These are phyloP conservation scores for Amphichorda felina DNA, from an alignment of 2,329 filamentous ascomycete species.

Conservation along the genomic window DNA sequence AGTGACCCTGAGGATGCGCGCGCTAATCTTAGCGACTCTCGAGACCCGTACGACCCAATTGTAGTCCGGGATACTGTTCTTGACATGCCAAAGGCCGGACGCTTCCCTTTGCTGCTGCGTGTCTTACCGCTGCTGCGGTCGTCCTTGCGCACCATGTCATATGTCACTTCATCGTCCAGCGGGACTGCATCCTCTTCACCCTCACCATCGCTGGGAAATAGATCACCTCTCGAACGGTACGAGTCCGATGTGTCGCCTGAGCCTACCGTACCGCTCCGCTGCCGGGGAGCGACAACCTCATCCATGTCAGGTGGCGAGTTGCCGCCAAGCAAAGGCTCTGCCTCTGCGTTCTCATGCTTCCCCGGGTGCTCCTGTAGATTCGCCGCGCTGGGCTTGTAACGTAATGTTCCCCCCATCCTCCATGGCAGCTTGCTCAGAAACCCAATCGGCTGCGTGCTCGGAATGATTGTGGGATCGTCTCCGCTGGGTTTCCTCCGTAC, in stretches of 20 bases:
- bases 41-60: conserved; percentile 30
- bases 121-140: conserved; percentile 49
- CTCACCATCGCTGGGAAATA: conserved; percentile 77
- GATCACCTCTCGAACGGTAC: conserved; percentile 73
- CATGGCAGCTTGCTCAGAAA: conserved; percentile 79
- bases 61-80: conserved; percentile 49
- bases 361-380: conserved; percentile 82
- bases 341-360: conserved; percentile 39
- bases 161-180: conserved; percentile 82
- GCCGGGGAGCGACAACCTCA: conserved; percentile 20
- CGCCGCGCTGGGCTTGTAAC: conserved; percentile 84
- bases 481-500: conserved; percentile 28
- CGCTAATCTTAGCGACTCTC: conserved; percentile 14
- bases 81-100: conserved; percentile 27
- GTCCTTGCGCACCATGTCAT: conserved; percentile 67
- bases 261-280: conserved; percentile 66
- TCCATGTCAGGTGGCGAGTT: conserved; percentile 16
- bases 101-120: conserved; percentile 48
- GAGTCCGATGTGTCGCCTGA: conserved; percentile 80
- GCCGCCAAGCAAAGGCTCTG: conserved; percentile 53
- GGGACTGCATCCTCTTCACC: conserved; percentile 91
- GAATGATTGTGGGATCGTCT: conserved; percentile 83
- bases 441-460: conserved; percentile 72
- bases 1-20: conserved; percentile 14
- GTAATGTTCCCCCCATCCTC: conserved; percentile 67